Conservation (phyloP, 2,329 filamentous ascomycete genomes). For the Hypoxylon sp. region DNA sequence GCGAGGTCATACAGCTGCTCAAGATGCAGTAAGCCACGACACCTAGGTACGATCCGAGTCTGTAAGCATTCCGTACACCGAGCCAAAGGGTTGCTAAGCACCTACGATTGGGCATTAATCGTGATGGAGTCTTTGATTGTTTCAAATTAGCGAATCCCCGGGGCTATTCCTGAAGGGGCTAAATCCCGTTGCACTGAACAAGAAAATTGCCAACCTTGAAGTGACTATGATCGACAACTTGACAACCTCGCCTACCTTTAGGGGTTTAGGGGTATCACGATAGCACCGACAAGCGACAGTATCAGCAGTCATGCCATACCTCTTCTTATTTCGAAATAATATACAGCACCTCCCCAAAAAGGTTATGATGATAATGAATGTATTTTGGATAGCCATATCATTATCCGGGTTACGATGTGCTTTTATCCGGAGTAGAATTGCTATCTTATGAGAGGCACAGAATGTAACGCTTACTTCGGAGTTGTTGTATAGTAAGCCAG, state of each 20-base stretch:
- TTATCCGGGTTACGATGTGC: no score
- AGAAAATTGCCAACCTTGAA: constrained; percentile 33
- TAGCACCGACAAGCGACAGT: constrained; percentile 13
- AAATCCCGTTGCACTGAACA: constrained; percentile 40
- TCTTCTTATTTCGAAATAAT: no score
- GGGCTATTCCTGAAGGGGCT: constrained; percentile 39
- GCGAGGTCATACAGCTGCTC: no score
- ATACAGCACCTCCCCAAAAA: no score
- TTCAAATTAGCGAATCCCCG: constrained; percentile 44
- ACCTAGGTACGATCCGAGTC: no score
- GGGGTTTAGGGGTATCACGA: constrained; percentile 7
- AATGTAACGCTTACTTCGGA: no score
- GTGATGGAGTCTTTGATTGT: constrained; percentile 42
- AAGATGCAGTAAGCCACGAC: constrained; percentile 11
- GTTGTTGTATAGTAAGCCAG: no score
- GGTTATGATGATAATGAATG: no score
- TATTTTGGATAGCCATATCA: no score
- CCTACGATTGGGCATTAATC: constrained; percentile 43
- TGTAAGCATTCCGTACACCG: constrained; percentile 10
- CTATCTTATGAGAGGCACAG: constrained; percentile 3
- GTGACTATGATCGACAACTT: constrained; percentile 38
- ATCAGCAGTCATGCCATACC: constrained; percentile 5
- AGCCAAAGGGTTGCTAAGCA: constrained; percentile 9
- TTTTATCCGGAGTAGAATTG: constrained; percentile 10
- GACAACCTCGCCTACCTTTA: constrained; percentile 3